phyloP scores from a whole-genome alignment of 140 eudicot genomes.

The Erigeron philadelphicus region DNA sequence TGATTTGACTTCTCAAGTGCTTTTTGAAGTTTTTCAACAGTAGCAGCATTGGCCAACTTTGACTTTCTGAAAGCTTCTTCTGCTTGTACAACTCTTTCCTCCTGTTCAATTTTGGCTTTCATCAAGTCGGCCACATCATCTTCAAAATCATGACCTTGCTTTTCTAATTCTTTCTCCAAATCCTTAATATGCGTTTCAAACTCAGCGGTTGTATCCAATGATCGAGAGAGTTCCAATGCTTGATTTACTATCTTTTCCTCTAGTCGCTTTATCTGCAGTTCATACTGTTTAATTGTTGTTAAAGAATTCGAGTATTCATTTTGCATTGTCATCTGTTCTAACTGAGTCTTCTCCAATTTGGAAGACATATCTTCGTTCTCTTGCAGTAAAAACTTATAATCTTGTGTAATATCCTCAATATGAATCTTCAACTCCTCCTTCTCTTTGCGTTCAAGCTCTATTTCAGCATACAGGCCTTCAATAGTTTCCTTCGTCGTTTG shows the following conservation, averaged over 20 bases:
- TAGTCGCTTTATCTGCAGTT: slow-evolving; percentile 46
- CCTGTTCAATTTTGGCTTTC: slow-evolving; percentile 56
- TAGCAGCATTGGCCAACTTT: slow-evolving; percentile 35
- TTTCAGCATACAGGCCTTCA: slow-evolving; percentile 40
- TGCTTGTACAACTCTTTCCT: slow-evolving; percentile 57
- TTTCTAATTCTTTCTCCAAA: slow-evolving; percentile 64
- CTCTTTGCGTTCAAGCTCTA: slow-evolving; percentile 59
- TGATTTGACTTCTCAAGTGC: slow-evolving; percentile 43
- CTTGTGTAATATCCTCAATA: slow-evolving; percentile 40
- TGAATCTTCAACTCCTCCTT: slow-evolving; percentile 47
- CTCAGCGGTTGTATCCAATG: slow-evolving; percentile 44
- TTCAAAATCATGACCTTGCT: slow-evolving; percentile 55
- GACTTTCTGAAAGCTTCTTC: slow-evolving; percentile 71
- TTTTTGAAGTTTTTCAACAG: slow-evolving; percentile 46
- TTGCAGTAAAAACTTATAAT: slow-evolving; percentile 47
- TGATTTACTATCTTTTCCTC: slow-evolving; percentile 52
- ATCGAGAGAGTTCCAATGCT: slow-evolving; percentile 45
- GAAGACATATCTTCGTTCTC: slow-evolving; percentile 46
- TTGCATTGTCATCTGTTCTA: slow-evolving; percentile 39
- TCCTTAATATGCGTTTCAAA: slow-evolving; percentile 52
- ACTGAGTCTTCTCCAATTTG: slow-evolving; percentile 43
- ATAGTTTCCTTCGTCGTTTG: slow-evolving; percentile 24
- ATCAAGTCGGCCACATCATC: slow-evolving; percentile 54
- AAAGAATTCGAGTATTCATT: slow-evolving; percentile 43
- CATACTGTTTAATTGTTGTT: slow-evolving; percentile 43